Evolutionary conservation across 768 basidiomycete genomes (phyloP).

Genomic region (Pleurotus pulmonarius): DNA sequence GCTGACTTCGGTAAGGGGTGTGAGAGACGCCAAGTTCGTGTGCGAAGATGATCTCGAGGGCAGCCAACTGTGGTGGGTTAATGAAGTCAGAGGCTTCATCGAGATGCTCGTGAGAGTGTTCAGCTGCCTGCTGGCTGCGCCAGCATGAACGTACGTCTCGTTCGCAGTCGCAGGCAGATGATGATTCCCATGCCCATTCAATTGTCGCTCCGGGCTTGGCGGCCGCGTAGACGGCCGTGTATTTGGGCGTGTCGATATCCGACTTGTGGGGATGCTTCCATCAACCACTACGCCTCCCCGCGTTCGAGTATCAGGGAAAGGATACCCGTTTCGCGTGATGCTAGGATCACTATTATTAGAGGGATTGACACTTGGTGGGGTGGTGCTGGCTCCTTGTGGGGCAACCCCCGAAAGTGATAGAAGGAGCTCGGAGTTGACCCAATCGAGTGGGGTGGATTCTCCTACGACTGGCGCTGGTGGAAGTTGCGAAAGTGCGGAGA

Average conservation of each 20-base stretch:
- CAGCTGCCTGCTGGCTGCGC: constrained; percentile 44
- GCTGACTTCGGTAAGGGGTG: neutral
- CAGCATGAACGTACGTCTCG: constrained; percentile 51
- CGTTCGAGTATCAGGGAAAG: neutral
- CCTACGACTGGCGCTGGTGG: constrained; percentile 45
- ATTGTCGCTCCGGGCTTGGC: constrained; percentile 52
- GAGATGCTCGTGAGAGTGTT: constrained; percentile 52
- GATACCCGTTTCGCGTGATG: neutral
- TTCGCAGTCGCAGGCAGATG: constrained; percentile 18
- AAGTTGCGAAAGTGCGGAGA: constrained; percentile 30
- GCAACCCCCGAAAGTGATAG: constrained; percentile 45
- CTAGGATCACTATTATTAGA: constrained; percentile 9
- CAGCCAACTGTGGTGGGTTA: constrained; percentile 40
- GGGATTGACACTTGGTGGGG: constrained; percentile 13
- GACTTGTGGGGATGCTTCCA: constrained; percentile 10
- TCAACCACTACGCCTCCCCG: constrained; percentile 3
- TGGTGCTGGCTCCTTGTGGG: constrained; percentile 15
- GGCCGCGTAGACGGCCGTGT: constrained; percentile 43
- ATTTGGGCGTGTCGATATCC: constrained; percentile 19
- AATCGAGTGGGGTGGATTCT: constrained; percentile 54
- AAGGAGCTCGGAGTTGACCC: constrained; percentile 84
- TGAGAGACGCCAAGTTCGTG: constrained; percentile 11
- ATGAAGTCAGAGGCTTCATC: constrained; percentile 59
- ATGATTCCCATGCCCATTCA: constrained; percentile 7
- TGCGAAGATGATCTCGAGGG: constrained; percentile 32